Base-by-base conservation (phyloP, 2,329 filamentous ascomycete genomes). In the Penicillium sp. region DNA sequence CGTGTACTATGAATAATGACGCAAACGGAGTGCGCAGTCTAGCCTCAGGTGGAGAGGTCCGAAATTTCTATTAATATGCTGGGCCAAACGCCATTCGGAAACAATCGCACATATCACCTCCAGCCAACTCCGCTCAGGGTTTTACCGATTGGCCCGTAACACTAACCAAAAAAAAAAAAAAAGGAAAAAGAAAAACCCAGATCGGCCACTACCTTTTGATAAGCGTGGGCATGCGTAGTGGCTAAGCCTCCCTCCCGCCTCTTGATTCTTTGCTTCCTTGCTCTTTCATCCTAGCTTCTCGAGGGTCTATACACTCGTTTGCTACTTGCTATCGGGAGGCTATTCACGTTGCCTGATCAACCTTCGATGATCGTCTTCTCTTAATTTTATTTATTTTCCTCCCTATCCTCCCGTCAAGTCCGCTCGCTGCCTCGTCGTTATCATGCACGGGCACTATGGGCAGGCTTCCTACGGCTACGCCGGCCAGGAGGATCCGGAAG, bases 401-500 rank as follows among this genome's bases (percentile, higher is more conserved):
- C 13, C 20, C 33, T 55, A 51, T 18, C 48, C 46, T 44, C 52
- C 48, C 18, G 46, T 56, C 51, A 57, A 42, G 25, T 43, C 16
- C 44, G 28, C 13, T 18, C 10, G n/a, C 28, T 20, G 13, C 39
- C 31, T 25, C 4, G 24, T 33, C 39, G 18, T 25, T 39, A 42
- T 20, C 16, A 48, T 52, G 44, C 36, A 30, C 44, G 38, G 25
- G 39, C 49, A 43, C 33, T 54, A 58, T 50, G 53, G 50, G 38
- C 52, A 56, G 2, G 35, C 36, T 16, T 36, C 39, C 39, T 36
- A 51, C 18, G n/a, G 13, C 38, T 43, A 51, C 39, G 6, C 13
- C n/a, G 13, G 28, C 28, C 39, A 51, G 18, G 52, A 61, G 4
- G 61, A 64, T 27, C 51, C 60, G 11, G 65, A 66, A 10, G 64